These are phyloP conservation scores for Brettanomyces custersianus DNA, from an alignment of 805 yeast genomes.

Conservation along the genomic window DNA sequence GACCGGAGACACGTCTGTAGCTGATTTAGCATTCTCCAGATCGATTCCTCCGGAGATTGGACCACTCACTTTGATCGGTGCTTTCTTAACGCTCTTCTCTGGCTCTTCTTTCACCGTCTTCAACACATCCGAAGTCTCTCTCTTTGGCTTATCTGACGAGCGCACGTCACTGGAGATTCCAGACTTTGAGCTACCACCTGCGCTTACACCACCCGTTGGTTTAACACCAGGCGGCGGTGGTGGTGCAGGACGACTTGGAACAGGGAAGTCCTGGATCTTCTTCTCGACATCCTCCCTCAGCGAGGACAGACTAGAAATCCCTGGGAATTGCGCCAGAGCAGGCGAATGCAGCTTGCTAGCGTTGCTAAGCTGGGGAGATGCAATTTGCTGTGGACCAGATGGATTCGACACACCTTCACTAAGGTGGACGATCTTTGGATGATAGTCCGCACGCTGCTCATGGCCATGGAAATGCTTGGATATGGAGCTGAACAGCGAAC, in stretches of 20 bases:
- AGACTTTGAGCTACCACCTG: constrained; percentile 4
- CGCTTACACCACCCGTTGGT: constrained; percentile 1
- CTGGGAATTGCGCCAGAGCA: too few species aligned
- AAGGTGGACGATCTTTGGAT: constrained; percentile 17
- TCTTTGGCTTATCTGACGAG: too few species aligned
- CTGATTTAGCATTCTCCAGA: neutral
- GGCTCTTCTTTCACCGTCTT: neutral
- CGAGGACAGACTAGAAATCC: neutral
- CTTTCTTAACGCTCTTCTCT: neutral
- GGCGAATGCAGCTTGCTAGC: constrained; percentile 2
- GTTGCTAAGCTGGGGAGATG: constrained; percentile 9
- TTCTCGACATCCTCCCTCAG: neutral
- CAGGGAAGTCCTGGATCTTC: too few species aligned
- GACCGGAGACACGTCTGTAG: too few species aligned
- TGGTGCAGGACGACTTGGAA: constrained; percentile 8
- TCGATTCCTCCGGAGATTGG: too few species aligned
- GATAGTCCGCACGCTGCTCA: too few species aligned
- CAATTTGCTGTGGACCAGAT: constrained; percentile 11
- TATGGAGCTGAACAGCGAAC: constrained; percentile 20
- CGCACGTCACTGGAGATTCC: too few species aligned
- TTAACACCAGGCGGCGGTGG: constrained; percentile 5
- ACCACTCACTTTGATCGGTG: too few species aligned
- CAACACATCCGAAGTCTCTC: neutral
- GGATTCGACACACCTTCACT: constrained; percentile 17
- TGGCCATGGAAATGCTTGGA: constrained; percentile 19